These are phyloP conservation scores for Globisporangium nagaii DNA, from an alignment of 352 stramenopile species.

Conservation along the genomic window DNA sequence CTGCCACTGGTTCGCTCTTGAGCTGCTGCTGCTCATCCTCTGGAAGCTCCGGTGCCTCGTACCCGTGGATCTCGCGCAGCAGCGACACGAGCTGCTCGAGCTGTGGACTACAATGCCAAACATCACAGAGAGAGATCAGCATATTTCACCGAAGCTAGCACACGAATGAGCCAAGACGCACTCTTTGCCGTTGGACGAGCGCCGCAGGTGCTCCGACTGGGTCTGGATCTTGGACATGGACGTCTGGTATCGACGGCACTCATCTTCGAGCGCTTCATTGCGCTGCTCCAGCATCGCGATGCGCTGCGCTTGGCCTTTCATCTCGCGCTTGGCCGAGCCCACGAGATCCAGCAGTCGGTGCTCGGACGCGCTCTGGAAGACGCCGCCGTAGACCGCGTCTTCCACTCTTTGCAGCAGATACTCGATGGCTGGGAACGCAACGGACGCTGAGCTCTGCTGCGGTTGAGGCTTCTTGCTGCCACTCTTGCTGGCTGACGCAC, in stretches of 20 bases:
- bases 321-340: slow-evolving; percentile 4
- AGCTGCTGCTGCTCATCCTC: slow-evolving; percentile 24
- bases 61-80: slow-evolving; percentile 21
- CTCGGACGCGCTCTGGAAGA: slow-evolving; percentile 1
- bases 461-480: not conserved
- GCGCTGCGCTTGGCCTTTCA: not conserved
- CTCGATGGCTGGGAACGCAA: not conserved
- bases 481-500: not conserved
- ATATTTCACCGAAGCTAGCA: not conserved
- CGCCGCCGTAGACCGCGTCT: slow-evolving; percentile 5
- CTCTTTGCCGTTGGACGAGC: slow-evolving; percentile 10
- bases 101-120: slow-evolving; percentile 23
- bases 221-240: slow-evolving; percentile 10
- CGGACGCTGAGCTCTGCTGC: not conserved
- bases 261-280: not conserved
- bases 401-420: slow-evolving; percentile 7
- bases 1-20: too few species aligned
- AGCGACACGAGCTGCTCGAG: slow-evolving; percentile 34
- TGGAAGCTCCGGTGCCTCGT: slow-evolving; percentile 20
- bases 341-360: slow-evolving; percentile 7
- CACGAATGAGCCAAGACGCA: not conserved
- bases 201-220: slow-evolving; percentile 10
- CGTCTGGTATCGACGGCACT: slow-evolving; percentile 4
- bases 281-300: slow-evolving; percentile 5
- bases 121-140: not conserved